Evolutionary conservation across 768 basidiomycete species (phyloP), one percentile per base, ranked within the genome.

Genomic region (Flagelloscypha sp.): DNA sequence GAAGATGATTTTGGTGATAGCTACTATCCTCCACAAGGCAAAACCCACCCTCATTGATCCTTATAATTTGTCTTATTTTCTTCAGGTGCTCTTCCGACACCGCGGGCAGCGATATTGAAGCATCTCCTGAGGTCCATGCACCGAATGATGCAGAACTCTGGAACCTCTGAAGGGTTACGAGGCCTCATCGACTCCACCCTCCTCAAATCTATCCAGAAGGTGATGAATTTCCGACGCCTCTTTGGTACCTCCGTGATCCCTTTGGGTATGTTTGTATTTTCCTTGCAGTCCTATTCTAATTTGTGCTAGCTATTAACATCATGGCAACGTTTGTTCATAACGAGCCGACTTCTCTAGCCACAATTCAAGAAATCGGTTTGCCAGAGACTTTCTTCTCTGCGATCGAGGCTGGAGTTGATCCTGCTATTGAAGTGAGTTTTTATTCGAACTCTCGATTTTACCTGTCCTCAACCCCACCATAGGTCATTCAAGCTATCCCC

Each of bases 301-400:
- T 29, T 6, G 35, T 7, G 7, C 40, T 43, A 87, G 90, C 87
- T 4, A 87, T 93, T 65, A 90, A 93, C 54, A 83, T 92, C 50
- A 88, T 95, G 80, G 79, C 90, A 10, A 90, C 90, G 0, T 97
- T 97, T 58, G 80, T 98, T 7, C 94, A 99, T 65, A 99, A 98
- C 45, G 95, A 99, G 56, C 95, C 95, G 6, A 97, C 93, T 0
- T 95, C 89, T 11, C 63, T 99, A 38, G 65, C 77, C 2, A 81
- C 94, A 36, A 84, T 99, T 15, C 95, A 99, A 58, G 95, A 99
- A 57, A 73, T 79, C 18, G 78, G 82, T 5, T 58, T 99, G 3
- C 95, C 95, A 1, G 85, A 90, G 48, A 72, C 78, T 0, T 89
- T 99, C 49, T 98, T 92, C 59, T 71, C 73, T 38, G 74, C 84